Conservation (phyloP, 495 filamentous ascomycete genomes). For the Podospora didyma region DNA sequence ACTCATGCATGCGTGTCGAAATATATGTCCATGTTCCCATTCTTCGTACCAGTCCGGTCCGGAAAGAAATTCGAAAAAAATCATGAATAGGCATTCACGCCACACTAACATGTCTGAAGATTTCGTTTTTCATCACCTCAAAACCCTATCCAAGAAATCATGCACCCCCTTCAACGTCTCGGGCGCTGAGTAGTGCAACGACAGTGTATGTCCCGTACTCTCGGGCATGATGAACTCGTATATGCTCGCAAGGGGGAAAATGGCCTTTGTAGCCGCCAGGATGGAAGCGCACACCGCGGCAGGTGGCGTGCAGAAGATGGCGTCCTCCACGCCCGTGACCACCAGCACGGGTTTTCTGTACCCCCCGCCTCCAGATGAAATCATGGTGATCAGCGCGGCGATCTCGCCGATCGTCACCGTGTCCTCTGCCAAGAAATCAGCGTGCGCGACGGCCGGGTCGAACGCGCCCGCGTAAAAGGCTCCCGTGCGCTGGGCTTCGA, state of each 20-base stretch:
- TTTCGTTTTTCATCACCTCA: no score
- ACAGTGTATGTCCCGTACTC: constrained; percentile 6
- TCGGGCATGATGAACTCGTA: neutral
- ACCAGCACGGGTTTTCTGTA: neutral
- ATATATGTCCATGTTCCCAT: no score
- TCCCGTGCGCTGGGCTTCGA: neutral
- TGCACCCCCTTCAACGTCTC: constrained; percentile 1
- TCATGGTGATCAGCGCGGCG: neutral
- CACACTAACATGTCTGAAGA: no score
- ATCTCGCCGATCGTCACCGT: constrained; percentile 1
- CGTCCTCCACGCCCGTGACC: neutral
- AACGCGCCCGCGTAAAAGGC: constrained; percentile 1
- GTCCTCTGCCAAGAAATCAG: neutral
- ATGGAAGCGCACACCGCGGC: neutral
- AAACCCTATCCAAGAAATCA: neutral
- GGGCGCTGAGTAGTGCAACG: constrained; percentile 5
- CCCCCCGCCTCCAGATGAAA: neutral
- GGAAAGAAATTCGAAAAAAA: no score
- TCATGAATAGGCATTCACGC: no score
- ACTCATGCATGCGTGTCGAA: no score
- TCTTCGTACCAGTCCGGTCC: no score
- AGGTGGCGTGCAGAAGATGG: neutral
- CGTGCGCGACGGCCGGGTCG: neutral
- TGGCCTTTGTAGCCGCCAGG: neutral
- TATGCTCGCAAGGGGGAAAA: neutral